Evolutionary conservation across 2,329 filamentous ascomycete genomes (phyloP).

Genomic region (Tolypocladium album): DNA sequence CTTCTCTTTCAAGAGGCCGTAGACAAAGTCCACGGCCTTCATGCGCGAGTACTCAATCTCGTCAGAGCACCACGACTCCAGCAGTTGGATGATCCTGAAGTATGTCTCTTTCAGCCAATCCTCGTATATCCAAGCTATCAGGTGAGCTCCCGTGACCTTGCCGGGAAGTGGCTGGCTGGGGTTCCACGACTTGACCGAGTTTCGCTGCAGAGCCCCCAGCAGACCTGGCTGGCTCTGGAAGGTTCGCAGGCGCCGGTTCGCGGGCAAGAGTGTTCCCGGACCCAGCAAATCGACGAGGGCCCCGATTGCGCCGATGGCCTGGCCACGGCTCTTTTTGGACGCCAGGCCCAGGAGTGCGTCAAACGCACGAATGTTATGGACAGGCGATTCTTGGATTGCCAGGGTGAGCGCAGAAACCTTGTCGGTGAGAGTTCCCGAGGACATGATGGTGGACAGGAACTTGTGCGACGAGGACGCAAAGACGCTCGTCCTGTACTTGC

Average conservation of each 20-base stretch:
- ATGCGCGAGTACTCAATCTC: conserved; percentile 90
- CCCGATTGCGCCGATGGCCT: conserved; percentile 84
- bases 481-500: conserved; percentile 61
- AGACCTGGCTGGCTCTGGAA: conserved; percentile 76
- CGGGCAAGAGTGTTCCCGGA: conserved; percentile 74
- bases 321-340: conserved; percentile 87
- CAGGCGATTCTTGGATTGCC: conserved; percentile 87
- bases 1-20: conserved; percentile 84
- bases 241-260: conserved; percentile 66
- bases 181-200: conserved; percentile 50
- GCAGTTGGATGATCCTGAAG: conserved; percentile 83
- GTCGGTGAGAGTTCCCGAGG: conserved; percentile 89
- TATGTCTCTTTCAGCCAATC: conserved; percentile 92
- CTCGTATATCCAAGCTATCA: conserved; percentile 86
- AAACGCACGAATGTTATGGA: conserved; percentile 84
- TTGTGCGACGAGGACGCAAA: conserved; percentile 81
- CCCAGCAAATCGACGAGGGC: conserved; percentile 92
- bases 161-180: conserved; percentile 61
- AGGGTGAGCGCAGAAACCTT: conserved; percentile 93
- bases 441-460: conserved; percentile 95
- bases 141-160: conserved; percentile 61
- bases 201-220: conserved; percentile 56
- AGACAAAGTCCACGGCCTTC: conserved; percentile 82
- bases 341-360: conserved; percentile 74
- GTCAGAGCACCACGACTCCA: conserved; percentile 89